Conservation (phyloP, 2,329 filamentous ascomycete species). For the Zymoseptoria crescenta region DNA sequence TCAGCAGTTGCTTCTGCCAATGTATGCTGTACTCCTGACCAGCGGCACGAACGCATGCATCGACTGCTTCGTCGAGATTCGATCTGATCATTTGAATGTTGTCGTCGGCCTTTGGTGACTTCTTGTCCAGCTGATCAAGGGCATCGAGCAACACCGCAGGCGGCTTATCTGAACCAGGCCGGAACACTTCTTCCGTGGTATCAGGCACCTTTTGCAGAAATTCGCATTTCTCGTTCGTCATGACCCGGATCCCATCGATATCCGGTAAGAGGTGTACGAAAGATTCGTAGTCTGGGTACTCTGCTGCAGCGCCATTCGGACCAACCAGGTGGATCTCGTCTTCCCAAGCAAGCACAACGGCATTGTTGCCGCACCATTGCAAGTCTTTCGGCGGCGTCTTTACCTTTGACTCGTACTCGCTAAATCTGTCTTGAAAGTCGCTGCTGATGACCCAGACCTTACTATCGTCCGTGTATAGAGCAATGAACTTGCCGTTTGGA, state of each 20-base stretch:
- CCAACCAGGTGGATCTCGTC: constrained; percentile 94
- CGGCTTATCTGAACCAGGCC: constrained; percentile 76
- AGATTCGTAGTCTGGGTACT: constrained; percentile 69
- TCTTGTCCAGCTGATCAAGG: constrained; percentile 79
- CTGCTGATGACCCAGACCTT: constrained; percentile 89
- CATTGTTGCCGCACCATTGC: constrained; percentile 94
- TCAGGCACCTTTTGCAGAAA: constrained; percentile 88
- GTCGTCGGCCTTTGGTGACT: constrained; percentile 94
- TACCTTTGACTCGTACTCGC: constrained; percentile 83
- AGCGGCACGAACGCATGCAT: constrained; percentile 85
- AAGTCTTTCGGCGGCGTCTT: constrained; percentile 79
- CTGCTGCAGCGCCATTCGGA: constrained; percentile 65
- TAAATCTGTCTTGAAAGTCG: constrained; percentile 86
- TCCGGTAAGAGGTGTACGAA: constrained; percentile 84
- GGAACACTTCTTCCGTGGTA: constrained; percentile 71
- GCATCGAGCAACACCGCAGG: constrained; percentile 92
- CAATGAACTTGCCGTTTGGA: constrained; percentile 80
- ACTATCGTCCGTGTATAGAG: constrained; percentile 76
- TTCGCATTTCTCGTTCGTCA: constrained; percentile 93
- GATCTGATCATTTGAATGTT: constrained; percentile 90
- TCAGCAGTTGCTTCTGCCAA: constrained; percentile 94
- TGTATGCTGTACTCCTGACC: constrained; percentile 83
- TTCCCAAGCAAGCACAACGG: constrained; percentile 90
- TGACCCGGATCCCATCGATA: constrained; percentile 77
- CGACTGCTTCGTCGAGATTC: constrained; percentile 84